Percentiles rank a stretch among this genome's conserved stretches.
phyloP scores from a whole-genome alignment of 2,329 filamentous ascomycete species.

The Aspergillus terreus region DNA sequence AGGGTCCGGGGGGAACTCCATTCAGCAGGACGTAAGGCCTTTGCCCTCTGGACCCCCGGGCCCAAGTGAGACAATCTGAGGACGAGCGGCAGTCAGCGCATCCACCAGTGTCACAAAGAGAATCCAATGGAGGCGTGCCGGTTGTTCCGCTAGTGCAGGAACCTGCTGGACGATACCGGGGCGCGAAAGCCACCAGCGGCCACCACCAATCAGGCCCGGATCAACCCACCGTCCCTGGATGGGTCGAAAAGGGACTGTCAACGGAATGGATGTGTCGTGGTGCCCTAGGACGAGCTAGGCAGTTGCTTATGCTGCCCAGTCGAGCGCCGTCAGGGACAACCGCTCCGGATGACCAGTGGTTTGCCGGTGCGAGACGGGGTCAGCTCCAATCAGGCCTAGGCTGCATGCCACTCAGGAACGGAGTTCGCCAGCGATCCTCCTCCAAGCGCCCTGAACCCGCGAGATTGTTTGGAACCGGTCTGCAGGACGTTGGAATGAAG shows the following conservation, averaged over 20 bases:
- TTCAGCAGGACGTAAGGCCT: not conserved
- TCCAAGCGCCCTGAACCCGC: no score
- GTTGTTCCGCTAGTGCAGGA: conserved; percentile 12
- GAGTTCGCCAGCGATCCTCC: no score
- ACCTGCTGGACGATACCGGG: not conserved
- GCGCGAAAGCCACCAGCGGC: not conserved
- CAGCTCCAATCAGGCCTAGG: not conserved
- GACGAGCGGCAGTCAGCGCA: conserved; percentile 8
- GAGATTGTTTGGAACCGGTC: no score
- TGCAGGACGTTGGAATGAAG: not conserved
- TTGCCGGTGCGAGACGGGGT: not conserved
- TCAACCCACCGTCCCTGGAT: not conserved
- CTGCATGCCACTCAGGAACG: no score
- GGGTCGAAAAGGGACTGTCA: not conserved
- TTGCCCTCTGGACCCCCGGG: not conserved
- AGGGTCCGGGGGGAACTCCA: not conserved
- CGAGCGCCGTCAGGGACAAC: not conserved
- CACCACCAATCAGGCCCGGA: conserved; percentile 1
- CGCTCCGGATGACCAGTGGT: no score
- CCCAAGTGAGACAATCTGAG: conserved; percentile 22
- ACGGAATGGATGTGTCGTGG: not conserved
- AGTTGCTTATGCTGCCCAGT: not conserved
- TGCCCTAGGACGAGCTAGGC: not conserved
- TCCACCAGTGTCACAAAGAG: not conserved
- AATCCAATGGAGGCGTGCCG: conserved; percentile 6